Base-by-base conservation (phyloP, 345 rosid genomes). In the Bretschneidera sinensis region DNA sequence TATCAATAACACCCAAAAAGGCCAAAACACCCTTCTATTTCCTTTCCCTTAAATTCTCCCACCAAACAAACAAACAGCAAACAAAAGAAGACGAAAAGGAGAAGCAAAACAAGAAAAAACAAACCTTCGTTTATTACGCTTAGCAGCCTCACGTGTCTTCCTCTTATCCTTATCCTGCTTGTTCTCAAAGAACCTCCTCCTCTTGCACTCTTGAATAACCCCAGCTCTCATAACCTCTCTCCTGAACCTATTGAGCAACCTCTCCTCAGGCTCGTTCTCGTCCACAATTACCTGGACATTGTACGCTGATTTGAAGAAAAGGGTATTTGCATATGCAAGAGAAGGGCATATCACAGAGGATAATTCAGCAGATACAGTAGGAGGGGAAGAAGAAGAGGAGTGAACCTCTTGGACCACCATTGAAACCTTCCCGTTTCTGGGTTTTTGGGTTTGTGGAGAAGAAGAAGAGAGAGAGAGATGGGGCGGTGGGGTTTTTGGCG, bases 191-290 rank as follows among this genome's bases (percentile, higher is more conserved):
- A 62, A 83, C 64, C 79, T 81, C 72, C 90, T 78, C 11, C 90
- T 66, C 70, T 78, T 83, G 54, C 85, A 74, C 78, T 85, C 96
- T 71, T 84, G 97, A 45, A 91, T 83, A 16, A 91, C 76, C 5
- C 96, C 98, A 13, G 91, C 91, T 74, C 68, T 81, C 83, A 86
- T 69, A 17, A 86, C 96, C 68, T 91, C 91, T 34, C 94, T 81
- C 48, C 89, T 79, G 48, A 86, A 86, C 60, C 89, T 80, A 43
- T 74, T 75, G 74, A 86, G 62, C 15, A 89, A 70, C 73, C 88
- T 84, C 69, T 89, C 91, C 71, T 85, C 87, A 2, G 84, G 81
- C 68, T 92, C 97, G 51, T 82, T 76, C 22, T 89, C 96, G 3
- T 84, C 95, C 35, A 83, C 89, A 17, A 69, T 59, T 59, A 85